A percentile compares a stretch with the other conserved stretches of the same genome.
Evolutionary conservation across 2,329 filamentous ascomycete species (phyloP).

Genomic region (Cladorrhinum sp.): DNA sequence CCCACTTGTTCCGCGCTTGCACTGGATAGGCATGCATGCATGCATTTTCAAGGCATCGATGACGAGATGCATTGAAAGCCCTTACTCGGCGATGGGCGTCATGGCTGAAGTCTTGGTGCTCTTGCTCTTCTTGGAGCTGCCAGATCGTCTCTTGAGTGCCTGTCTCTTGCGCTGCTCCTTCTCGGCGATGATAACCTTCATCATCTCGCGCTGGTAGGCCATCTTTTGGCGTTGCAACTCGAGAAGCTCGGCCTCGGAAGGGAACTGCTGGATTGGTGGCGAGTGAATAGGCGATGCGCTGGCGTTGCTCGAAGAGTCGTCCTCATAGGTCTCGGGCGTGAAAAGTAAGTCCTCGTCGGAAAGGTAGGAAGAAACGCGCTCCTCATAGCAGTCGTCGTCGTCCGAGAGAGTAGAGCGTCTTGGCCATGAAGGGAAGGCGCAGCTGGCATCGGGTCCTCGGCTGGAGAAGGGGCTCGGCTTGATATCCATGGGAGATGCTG

Average conservation of each 20-base stretch:
- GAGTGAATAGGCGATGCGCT: conserved; percentile 39
- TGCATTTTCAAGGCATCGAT: neutral
- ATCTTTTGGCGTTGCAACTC: conserved; percentile 50
- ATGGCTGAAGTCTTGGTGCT: conserved; percentile 50
- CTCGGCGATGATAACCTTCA: conserved; percentile 49
- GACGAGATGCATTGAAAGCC: conserved; percentile 9
- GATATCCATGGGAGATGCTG: conserved; percentile 46
- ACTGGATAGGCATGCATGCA: neutral
- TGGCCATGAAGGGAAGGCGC: conserved; percentile 59
- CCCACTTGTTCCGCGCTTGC: neutral
- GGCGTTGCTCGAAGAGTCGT: conserved; percentile 46
- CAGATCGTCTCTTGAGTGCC: conserved; percentile 37
- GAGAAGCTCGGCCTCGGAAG: conserved; percentile 48
- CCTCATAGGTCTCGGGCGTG: conserved; percentile 45
- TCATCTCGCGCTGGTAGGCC: conserved; percentile 50
- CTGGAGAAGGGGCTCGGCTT: conserved; percentile 37
- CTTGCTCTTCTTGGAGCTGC: conserved; percentile 45
- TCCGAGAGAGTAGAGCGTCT: conserved; percentile 51
- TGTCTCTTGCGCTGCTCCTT: conserved; percentile 52
- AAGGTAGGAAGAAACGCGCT: conserved; percentile 54
- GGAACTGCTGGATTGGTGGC: conserved; percentile 31
- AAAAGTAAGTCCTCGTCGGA: conserved; percentile 63
- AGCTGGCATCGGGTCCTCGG: conserved; percentile 42
- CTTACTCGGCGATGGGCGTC: conserved; percentile 54
- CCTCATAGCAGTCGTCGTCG: conserved; percentile 36